Evolutionary conservation across 495 filamentous ascomycete species (phyloP).

Genomic region (Melanomma pulvis-pyrius): DNA sequence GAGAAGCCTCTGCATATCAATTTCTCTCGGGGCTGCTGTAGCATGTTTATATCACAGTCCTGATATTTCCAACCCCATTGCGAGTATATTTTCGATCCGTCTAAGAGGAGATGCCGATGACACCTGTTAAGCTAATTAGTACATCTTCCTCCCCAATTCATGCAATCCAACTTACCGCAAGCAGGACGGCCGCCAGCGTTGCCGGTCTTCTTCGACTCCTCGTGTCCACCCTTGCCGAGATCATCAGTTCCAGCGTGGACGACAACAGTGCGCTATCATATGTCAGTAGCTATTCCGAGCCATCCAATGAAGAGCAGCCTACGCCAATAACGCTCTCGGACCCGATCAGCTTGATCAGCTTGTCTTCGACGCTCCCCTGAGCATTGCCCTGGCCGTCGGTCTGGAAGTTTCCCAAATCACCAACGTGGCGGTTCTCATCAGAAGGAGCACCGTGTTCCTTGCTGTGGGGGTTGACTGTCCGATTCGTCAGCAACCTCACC

Average conservation of each 20-base stretch:
- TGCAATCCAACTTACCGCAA: conserved; percentile 66
- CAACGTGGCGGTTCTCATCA: conserved; percentile 86
- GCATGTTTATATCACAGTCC: background rate
- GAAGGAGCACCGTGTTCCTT: conserved; percentile 88
- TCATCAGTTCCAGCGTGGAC: conserved; percentile 95
- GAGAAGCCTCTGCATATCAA: background rate
- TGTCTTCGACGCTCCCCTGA: conserved; percentile 73
- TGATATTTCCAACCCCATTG: conserved; percentile 3
- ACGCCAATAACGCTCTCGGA: conserved; percentile 94
- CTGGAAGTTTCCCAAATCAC: conserved; percentile 95
- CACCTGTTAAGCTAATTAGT: conserved; percentile 54
- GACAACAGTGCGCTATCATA: conserved; percentile 83
- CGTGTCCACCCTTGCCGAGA: conserved; percentile 83
- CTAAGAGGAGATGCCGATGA: conserved; percentile 77
- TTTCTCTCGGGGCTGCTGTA: conserved; percentile 21
- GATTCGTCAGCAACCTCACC: background rate
- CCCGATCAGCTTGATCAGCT: conserved; percentile 89
- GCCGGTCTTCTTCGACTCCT: conserved; percentile 96
- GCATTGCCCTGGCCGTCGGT: conserved; percentile 90
- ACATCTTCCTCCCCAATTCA: background rate
- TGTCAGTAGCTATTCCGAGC: background rate
- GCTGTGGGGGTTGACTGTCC: conserved; percentile 87
- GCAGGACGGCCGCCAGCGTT: conserved; percentile 92
- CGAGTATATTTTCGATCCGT: conserved; percentile 12
- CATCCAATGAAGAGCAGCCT: conserved; percentile 47